These are phyloP conservation scores for Cyberlindnera petersonii DNA, from an alignment of 805 yeast species.

Conservation along the genomic window DNA sequence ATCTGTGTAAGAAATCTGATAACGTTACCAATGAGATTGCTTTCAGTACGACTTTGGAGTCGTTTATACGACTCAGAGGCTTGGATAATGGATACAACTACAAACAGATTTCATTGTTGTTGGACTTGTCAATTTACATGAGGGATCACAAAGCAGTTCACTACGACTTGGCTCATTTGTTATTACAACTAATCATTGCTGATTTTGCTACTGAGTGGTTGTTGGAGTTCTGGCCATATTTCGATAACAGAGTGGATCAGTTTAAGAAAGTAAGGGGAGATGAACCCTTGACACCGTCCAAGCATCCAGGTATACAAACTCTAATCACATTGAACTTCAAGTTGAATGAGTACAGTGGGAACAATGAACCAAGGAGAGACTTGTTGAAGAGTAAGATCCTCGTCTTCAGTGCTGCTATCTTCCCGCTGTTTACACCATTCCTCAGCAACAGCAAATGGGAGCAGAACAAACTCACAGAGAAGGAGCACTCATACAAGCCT, in stretches of 20 bases:
- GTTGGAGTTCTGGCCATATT: slow-evolving; percentile 21
- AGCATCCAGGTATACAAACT: slow-evolving; percentile 14
- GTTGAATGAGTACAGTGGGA: slow-evolving; percentile 9
- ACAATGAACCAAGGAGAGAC: slow-evolving; percentile 21
- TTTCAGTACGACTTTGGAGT: not conserved
- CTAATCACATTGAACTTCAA: slow-evolving; percentile 17
- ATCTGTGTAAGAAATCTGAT: not conserved
- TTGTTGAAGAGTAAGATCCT: slow-evolving; percentile 17
- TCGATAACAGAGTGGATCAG: slow-evolving; percentile 14
- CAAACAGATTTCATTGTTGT: slow-evolving; percentile 14
- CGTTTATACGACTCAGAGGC: not conserved
- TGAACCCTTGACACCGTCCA: slow-evolving; percentile 8
- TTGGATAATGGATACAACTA: slow-evolving; percentile 10
- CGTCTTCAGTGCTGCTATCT: slow-evolving; percentile 15
- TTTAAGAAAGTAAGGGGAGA: slow-evolving; percentile 1
- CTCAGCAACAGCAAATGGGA: slow-evolving; percentile 18
- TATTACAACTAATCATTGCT: slow-evolving; percentile 9
- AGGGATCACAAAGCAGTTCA: slow-evolving; percentile 6
- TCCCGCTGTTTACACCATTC: slow-evolving; percentile 10
- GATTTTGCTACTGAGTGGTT: slow-evolving; percentile 16
- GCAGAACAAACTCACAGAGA: slow-evolving; percentile 12
- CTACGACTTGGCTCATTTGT: slow-evolving; percentile 15
- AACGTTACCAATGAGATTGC: not conserved
- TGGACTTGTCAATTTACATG: slow-evolving; percentile 20
- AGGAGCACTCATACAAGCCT: slow-evolving; percentile 7